Base-by-base conservation (phyloP, 2,329 filamentous ascomycete genomes). In the Neocucurbitaria cava region DNA sequence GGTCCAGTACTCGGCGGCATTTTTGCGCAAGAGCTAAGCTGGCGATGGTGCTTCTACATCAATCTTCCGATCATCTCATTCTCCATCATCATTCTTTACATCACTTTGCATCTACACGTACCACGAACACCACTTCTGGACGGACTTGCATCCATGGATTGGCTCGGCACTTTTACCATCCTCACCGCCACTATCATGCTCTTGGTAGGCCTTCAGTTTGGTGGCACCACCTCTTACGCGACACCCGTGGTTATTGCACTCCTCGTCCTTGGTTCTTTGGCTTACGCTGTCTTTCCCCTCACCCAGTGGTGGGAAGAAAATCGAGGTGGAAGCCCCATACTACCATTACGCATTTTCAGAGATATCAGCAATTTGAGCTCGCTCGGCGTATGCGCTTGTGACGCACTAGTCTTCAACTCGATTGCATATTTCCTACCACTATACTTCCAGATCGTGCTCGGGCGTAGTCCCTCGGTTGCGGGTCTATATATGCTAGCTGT, bases 341-440 rank as follows among this genome's bases (percentile, higher is more conserved):
- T 91, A 68, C 89, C 89, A 0, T 72, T 90, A n/a, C 80, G 79
- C n/a, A 79, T 91, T 1, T 89, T 90, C 73, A 74, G 73, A 2
- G 77, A 81, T 24, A 62, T 76, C 11, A 85, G 85, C 4, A 87
- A 85, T 48, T 70, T 85, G 10, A 85, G 86, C 1, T 78, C 81
- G 3, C 78, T 89, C 8, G 69, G 76, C 1, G 78, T 83, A 1
- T 77, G 75, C 15, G 81, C 81, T 54, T 75, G 75, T 18, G 80
- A 84, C 59, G 77, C 78, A 5, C 78, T 87, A 65, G 83, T 86
- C 30, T 89, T 89, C 71, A 87, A 89, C 51, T 87, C 83, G 0
- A 80, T 82, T 1, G 84, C 85, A 33, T 92, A 90, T 72, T 92
- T 89, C 63, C 77, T 92, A 1, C 90, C 90, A 0, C 79, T 92